A percentile compares a stretch with the other conserved stretches of the same genome.
Evolutionary conservation across 2,329 filamentous ascomycete species (phyloP).

Genomic region (Aspergillus tubingensis): DNA sequence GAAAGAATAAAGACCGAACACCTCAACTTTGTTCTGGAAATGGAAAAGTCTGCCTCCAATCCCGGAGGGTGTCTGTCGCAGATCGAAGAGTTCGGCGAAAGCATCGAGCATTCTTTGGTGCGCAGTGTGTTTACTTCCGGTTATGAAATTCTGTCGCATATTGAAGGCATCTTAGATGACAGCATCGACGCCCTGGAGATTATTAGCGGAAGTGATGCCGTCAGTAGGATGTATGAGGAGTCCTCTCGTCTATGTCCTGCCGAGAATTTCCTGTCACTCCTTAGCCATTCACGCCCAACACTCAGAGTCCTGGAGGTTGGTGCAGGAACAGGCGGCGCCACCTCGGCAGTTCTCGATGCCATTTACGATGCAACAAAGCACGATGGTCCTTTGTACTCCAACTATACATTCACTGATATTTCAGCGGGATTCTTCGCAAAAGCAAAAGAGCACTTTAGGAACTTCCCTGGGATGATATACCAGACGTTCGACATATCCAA

Average conservation of each 20-base stretch:
- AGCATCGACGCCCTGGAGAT: not conserved
- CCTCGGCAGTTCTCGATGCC: constrained; percentile 20
- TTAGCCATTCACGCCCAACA: constrained; percentile 28
- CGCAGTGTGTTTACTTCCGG: no score
- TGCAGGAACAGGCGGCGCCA: constrained; percentile 34
- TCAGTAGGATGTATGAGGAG: constrained; percentile 9
- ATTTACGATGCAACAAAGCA: not conserved
- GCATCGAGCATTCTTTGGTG: no score
- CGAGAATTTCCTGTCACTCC: constrained; percentile 15
- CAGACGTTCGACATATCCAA: constrained; percentile 32
- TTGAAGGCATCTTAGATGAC: no score
- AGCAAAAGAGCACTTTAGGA: constrained; percentile 26
- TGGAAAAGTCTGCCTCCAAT: no score
- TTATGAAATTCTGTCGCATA: no score
- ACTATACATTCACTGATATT: constrained; percentile 35
- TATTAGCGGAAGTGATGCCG: not conserved
- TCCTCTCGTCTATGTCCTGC: not conserved
- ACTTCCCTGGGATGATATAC: constrained; percentile 30
- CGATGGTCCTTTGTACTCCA: constrained; percentile 19
- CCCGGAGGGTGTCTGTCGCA: no score
- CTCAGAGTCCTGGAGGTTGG: constrained; percentile 32
- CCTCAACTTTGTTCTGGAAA: no score
- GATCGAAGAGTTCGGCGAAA: no score
- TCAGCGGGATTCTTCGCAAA: constrained; percentile 31
- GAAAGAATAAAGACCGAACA: no score